A percentile compares a stretch with the other conserved stretches of the same genome.
phyloP scores from a whole-genome alignment of 2,329 filamentous ascomycete genomes.

The Elsinoe perseae region DNA sequence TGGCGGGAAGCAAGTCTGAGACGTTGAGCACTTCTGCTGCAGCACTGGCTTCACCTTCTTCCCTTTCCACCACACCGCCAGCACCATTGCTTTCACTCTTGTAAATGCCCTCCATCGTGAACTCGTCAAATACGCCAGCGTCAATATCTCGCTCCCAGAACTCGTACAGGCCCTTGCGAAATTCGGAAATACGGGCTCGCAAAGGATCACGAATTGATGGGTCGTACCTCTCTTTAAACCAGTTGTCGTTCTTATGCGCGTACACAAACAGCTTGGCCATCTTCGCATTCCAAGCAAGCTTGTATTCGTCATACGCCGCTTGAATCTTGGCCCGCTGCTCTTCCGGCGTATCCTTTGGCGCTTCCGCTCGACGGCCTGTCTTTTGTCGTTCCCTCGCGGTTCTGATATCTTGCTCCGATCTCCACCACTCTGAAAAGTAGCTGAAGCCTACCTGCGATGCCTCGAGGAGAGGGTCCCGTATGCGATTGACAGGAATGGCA shows the following conservation, averaged over 20 bases:
- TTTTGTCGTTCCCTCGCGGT: conserved; percentile 67
- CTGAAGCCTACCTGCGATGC: conserved; percentile 79
- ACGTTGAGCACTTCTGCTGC: conserved; percentile 89
- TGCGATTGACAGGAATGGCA: conserved; percentile 53
- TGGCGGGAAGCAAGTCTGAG: conserved; percentile 76
- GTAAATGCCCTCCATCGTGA: conserved; percentile 86
- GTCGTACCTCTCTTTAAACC: conserved; percentile 94
- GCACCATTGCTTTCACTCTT: conserved; percentile 86
- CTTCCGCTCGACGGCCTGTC: conserved; percentile 57
- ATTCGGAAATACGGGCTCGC: conserved; percentile 67
- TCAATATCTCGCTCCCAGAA: conserved; percentile 89
- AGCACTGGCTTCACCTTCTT: conserved; percentile 88
- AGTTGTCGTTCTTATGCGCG: conserved; percentile 90
- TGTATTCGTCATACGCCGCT: conserved; percentile 57
- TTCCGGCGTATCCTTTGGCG: conserved; percentile 62
- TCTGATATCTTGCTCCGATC: conserved; percentile 72
- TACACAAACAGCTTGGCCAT: conserved; percentile 87
- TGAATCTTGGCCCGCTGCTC: conserved; percentile 75
- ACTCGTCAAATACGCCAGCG: conserved; percentile 81
- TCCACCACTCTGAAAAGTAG: conserved; percentile 82
- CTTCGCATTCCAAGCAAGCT: conserved; percentile 36
- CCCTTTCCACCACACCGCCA: conserved; percentile 80
- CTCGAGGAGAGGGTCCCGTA: conserved; percentile 63
- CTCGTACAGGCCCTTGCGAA: conserved; percentile 67
- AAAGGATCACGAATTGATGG: conserved; percentile 71